Conservation (phyloP, 2,329 filamentous ascomycete genomes). For the Fusarium albidum region DNA sequence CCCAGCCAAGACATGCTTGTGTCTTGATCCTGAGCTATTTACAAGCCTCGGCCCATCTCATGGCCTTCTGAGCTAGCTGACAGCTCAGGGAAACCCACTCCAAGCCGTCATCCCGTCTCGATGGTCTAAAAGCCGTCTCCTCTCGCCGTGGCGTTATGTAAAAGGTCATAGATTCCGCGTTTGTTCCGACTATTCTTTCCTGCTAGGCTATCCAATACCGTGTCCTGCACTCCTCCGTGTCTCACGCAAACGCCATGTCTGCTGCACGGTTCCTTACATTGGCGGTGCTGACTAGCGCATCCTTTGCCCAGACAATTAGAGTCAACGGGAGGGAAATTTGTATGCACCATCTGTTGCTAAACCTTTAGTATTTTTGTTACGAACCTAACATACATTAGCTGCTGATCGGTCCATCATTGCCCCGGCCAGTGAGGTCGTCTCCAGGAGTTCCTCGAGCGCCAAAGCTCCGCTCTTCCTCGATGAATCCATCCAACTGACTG, state of each 20-base stretch:
- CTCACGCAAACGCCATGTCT: conserved; percentile 22
- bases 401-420: conserved; percentile 33
- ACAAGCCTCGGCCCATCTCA: conserved; percentile 1
- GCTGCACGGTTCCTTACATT: conserved; percentile 23
- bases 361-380: not conserved
- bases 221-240: not conserved
- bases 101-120: not conserved
- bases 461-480: conserved; percentile 19
- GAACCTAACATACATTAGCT: not conserved
- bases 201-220: conserved; percentile 1
- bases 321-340: conserved; percentile 36
- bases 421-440: conserved; percentile 29
- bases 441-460: conserved; percentile 12
- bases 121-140: not conserved
- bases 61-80: not conserved
- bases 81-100: not conserved
- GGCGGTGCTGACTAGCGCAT: conserved; percentile 21
- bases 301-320: conserved; percentile 38
- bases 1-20: conserved; percentile 1
- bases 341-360: conserved; percentile 16
- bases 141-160: conserved; percentile 1
- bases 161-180: not conserved
- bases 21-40: not conserved
- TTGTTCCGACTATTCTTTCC: not conserved
- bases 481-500: conserved; percentile 47